Evolutionary conservation across 305 asterid genomes (phyloP).

Genomic region (Solanum hybrid): DNA sequence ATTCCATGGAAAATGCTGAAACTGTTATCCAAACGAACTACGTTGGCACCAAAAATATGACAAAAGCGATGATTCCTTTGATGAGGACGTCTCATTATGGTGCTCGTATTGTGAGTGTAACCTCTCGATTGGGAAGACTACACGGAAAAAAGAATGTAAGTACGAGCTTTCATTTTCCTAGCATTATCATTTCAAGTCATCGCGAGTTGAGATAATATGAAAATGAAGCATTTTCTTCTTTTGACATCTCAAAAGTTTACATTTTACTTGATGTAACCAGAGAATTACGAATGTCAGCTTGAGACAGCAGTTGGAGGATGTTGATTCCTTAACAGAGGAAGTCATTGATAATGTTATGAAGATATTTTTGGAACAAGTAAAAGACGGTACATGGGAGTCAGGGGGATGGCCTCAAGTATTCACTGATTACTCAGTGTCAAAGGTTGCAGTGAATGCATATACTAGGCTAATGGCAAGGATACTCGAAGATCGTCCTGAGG

Average conservation of each 20-base stretch:
- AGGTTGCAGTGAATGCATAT: conserved; percentile 58
- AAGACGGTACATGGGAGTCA: conserved; percentile 60
- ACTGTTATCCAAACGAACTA: conserved; percentile 62
- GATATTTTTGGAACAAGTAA: conserved; percentile 54
- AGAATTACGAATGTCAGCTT: conserved; percentile 46
- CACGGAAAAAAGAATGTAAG: conserved; percentile 77
- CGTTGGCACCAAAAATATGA: conserved; percentile 67
- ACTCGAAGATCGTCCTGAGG: conserved; percentile 44
- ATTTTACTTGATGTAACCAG: conserved; percentile 16
- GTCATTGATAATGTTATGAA: conserved; percentile 40
- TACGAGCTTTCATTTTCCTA: background rate
- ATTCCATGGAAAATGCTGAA: conserved; percentile 62
- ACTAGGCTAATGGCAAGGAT: conserved; percentile 49
- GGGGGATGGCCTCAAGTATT: conserved; percentile 79
- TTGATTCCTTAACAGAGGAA: conserved; percentile 49
- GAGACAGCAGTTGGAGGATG: conserved; percentile 53
- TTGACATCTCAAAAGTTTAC: background rate
- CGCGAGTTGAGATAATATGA: background rate
- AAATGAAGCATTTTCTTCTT: background rate
- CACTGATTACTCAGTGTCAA: conserved; percentile 77
- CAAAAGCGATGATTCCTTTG: conserved; percentile 59
- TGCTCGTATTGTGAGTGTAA: conserved; percentile 67
- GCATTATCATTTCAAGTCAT: background rate
- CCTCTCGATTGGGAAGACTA: conserved; percentile 61
- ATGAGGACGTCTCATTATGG: conserved; percentile 59